Evolutionary conservation across 306 rosid species (phyloP).

Genomic region (Cucumis melo): DNA sequence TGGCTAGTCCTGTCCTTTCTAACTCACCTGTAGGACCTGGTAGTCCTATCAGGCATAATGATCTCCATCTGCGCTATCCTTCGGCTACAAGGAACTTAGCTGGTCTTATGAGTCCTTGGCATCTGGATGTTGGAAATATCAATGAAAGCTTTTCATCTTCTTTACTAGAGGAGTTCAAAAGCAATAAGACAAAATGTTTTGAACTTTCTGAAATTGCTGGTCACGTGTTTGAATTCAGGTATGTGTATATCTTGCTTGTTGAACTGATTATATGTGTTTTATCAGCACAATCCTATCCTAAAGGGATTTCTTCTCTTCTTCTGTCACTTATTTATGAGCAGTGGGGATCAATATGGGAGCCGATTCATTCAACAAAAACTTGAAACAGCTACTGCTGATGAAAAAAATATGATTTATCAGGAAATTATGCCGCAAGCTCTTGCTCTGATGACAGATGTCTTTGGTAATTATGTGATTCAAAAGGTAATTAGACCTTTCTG

Average conservation of each 20-base stretch:
- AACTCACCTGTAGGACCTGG: slow-evolving; percentile 81
- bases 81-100: slow-evolving; percentile 80
- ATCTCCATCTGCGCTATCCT: slow-evolving; percentile 58
- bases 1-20: slow-evolving; percentile 52
- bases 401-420: slow-evolving; percentile 84
- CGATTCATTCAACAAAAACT: slow-evolving; percentile 91
- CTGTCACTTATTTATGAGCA: slow-evolving; percentile 14
- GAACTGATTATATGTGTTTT: background rate
- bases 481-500: slow-evolving; percentile 38
- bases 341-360: slow-evolving; percentile 92
- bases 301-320: slow-evolving; percentile 1
- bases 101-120: slow-evolving; percentile 69
- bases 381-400: slow-evolving; percentile 75
- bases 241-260: background rate
- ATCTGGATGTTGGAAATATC: slow-evolving; percentile 46
- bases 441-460: slow-evolving; percentile 88
- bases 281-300: slow-evolving; percentile 7
- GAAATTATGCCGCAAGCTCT: slow-evolving; percentile 97
- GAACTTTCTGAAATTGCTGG: slow-evolving; percentile 74
- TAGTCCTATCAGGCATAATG: slow-evolving; percentile 80
- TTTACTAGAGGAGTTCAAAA: slow-evolving; percentile 77
- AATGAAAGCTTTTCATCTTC: slow-evolving; percentile 69
- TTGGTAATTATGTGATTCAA: slow-evolving; percentile 93
- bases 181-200: slow-evolving; percentile 75
- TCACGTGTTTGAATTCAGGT: slow-evolving; percentile 75